Evolutionary conservation across 2,329 filamentous ascomycete species (phyloP), one percentile per base, ranked within the genome.

Genomic region (Apiospora malaysiana): DNA sequence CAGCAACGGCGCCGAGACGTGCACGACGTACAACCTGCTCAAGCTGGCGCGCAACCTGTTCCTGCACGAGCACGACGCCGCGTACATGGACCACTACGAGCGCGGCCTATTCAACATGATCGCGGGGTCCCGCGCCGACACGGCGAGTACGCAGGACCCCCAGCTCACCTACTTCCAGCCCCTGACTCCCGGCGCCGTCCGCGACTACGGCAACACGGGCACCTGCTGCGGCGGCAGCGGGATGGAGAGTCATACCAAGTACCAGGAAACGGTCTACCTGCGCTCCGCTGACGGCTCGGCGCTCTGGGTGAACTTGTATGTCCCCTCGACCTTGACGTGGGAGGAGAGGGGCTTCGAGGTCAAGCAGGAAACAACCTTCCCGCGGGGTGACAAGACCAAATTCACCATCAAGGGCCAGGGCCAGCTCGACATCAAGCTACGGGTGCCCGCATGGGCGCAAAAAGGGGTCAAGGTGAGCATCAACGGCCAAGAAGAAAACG

Each of bases 11-110:
- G 78, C 79, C 2, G 78, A 80, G 76, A 80, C 79, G 9, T 80
- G 79, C 59, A 80, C 79, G 0, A 74, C 77, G 8, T 80, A 80
- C 72, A 80, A 80, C 68, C 66, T 78, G 73, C 75, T 80, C 70
- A 80, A 80, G 74, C 72, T 80, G 65, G 79, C 75, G 3, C 74
- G 78, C 2, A 79, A 80, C 56, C 72, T 80, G 10, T 80, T 80
- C 69, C 7, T 80, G 40, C 77, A 80, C 68, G 75, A 80, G 45
- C 77, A 79, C 66, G 75, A 79, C 40, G 78, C 78, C 3, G 74
- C 76, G 2, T 80, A 79, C 73, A 80, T 80, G 79, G 79, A 80
- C 70, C 74, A 75, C 71, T 80, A 80, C 69, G 79, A 80, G 72
- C 77, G 78, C 21, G 78, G 79, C 9, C 67, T 80, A 23, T 80